Base-by-base conservation (phyloP, 176 grass and related monocot species). In the Rhynchospora tenuis region DNA sequence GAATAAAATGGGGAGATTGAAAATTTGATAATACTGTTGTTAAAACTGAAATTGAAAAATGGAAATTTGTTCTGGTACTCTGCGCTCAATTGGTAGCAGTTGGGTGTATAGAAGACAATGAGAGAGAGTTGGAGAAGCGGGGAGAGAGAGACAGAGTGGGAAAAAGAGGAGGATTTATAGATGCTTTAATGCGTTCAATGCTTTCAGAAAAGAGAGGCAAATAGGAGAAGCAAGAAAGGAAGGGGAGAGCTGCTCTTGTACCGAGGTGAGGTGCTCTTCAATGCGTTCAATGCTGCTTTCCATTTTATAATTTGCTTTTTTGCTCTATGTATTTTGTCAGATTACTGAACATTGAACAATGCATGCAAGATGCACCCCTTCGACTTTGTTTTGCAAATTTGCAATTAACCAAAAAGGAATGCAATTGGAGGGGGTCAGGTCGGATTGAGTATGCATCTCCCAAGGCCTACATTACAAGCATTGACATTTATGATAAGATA, bases 261-360 rank as follows among this genome's bases (percentile, higher is more conserved):
- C 66, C 64, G 46, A 74, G 59, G n/a, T 47, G 56, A 46, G 31
- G 4, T 81, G 69, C 69, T 73, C 66, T 69, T 69, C 60, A 26
- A 50, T 76, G 44, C 50, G 11, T 76, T 80, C 59, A 81, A 81
- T 81, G 78, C 59, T 81, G 78, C 59, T 63, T 84, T 72, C 14
- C 46, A 24, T 19, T 52, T 83, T 69, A 54, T 55, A 48, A 15
- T 62, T 81, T 81, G 1, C 13, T 1, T 16, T 81, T 57, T 59
- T 59, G 9, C 27, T 33, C 10, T 79, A 26, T 33, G 3, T 79
- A 38, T 60, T 79, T 26, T 24, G 26, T 7, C 56, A 79, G 28
- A 78, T 79, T 38, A 58, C 14, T 19, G 31, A 33, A 33, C 31
- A 33, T 33, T 33, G 14, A 79, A n/a, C 23, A 59, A 79, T 47